Percentiles rank a stretch among this genome's conserved stretches.
These are phyloP conservation scores for Eutypa lata DNA, from an alignment of 2,329 filamentous ascomycete species.

Conservation along the genomic window DNA sequence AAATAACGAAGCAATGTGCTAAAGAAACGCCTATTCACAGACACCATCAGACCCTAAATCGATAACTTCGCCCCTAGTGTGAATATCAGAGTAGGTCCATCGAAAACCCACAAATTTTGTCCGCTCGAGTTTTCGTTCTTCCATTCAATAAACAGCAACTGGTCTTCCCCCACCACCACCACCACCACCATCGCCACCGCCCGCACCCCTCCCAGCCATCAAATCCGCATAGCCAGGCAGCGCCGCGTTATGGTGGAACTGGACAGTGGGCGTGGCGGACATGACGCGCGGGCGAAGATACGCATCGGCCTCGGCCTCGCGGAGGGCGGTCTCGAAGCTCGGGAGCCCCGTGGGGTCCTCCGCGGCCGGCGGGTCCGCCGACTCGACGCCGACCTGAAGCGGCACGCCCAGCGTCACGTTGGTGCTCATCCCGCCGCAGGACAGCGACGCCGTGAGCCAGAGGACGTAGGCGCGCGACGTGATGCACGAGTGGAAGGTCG, in stretches of 20 bases:
- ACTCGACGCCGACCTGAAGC: constrained; percentile 48
- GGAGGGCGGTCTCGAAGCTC: constrained; percentile 48
- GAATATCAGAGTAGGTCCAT: too few species aligned
- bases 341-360: constrained; percentile 34
- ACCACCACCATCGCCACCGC: not conserved
- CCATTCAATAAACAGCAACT: too few species aligned
- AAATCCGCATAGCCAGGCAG: constrained; percentile 33
- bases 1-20: too few species aligned
- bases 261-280: constrained; percentile 29
- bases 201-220: not conserved
- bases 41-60: too few species aligned
- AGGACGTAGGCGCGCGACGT: constrained; percentile 53
- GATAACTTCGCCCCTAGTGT: too few species aligned
- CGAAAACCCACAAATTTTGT: too few species aligned
- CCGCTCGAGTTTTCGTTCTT: too few species aligned
- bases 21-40: too few species aligned
- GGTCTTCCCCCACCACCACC: not conserved
- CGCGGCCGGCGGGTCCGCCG: constrained; percentile 18
- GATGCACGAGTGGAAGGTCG: constrained; percentile 58
- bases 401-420: constrained; percentile 45
- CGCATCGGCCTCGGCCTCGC: constrained; percentile 42
- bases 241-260: constrained; percentile 26
- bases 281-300: constrained; percentile 40
- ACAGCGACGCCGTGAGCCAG: constrained; percentile 39
- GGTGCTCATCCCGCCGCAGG: constrained; percentile 38